These are phyloP conservation scores for Ceratobasidium sp. DNA, from an alignment of 1,284 basidiomycete genomes.

Conservation along the genomic window DNA sequence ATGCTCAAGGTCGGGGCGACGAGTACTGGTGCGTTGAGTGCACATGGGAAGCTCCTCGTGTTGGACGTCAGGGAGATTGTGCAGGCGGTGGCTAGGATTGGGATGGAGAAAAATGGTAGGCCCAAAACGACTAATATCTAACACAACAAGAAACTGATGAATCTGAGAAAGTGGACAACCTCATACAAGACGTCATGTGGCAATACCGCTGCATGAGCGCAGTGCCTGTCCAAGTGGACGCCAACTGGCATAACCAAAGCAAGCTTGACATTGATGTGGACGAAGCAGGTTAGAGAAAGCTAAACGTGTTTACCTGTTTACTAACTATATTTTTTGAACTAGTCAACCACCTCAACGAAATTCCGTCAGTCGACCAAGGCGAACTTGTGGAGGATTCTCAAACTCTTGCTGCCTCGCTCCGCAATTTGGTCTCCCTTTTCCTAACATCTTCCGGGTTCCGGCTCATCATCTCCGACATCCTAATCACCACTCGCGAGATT, in stretches of 20 bases:
- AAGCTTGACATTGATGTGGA: slow-evolving; percentile 48
- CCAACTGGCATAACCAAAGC: slow-evolving; percentile 38
- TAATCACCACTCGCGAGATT: slow-evolving; percentile 56
- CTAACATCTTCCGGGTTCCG: slow-evolving; percentile 62
- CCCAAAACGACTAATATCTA: slow-evolving; percentile 18
- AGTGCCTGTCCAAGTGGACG: slow-evolving; percentile 50
- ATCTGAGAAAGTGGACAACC: slow-evolving; percentile 57
- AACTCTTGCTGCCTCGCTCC: slow-evolving; percentile 54
- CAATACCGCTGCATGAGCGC: slow-evolving; percentile 51
- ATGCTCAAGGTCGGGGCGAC: slow-evolving; percentile 49
- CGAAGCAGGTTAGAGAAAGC: slow-evolving; percentile 20
- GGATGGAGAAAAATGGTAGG: slow-evolving; percentile 64
- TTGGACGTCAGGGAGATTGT: slow-evolving; percentile 54
- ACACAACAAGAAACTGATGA: neutral
- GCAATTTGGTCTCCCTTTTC: slow-evolving; percentile 54
- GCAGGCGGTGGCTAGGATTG: slow-evolving; percentile 57
- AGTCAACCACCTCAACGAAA: slow-evolving; percentile 45
- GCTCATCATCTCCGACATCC: slow-evolving; percentile 56
- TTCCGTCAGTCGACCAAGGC: slow-evolving; percentile 48
- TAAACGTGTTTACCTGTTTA: neutral
- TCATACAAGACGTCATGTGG: slow-evolving; percentile 59
- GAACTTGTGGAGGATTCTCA: slow-evolving; percentile 56
- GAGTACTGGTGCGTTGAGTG: slow-evolving; percentile 53
- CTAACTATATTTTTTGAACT: neutral
- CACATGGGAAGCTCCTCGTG: slow-evolving; percentile 54